Evolutionary conservation across 1,139 yeast genomes (phyloP).

Genomic region (Kodamaea plutei): DNA sequence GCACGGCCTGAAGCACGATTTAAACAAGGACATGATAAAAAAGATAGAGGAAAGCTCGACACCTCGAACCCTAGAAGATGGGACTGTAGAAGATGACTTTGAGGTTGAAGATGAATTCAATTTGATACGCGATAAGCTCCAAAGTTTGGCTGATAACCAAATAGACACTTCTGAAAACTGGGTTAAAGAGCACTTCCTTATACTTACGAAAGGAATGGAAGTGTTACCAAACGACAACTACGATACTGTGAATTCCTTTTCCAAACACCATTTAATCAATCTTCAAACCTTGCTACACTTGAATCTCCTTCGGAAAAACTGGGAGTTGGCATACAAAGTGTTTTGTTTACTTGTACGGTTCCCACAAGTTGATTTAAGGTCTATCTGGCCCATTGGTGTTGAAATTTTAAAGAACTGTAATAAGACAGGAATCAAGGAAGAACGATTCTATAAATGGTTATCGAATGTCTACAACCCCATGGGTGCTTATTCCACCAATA

Average conservation of each 20-base stretch:
- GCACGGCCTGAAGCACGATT: slow-evolving; percentile 24
- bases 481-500: not conserved
- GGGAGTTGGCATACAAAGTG: slow-evolving; percentile 52
- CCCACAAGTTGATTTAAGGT: slow-evolving; percentile 47
- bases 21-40: too few species aligned
- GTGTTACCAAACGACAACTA: slow-evolving; percentile 19
- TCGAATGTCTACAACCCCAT: slow-evolving; percentile 21
- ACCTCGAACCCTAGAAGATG: too few species aligned
- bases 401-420: slow-evolving; percentile 25
- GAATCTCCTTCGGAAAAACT: slow-evolving; percentile 42
- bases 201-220: slow-evolving; percentile 30
- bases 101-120: too few species aligned
- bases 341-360: slow-evolving; percentile 47
- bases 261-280: slow-evolving; percentile 28
- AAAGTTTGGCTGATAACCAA: slow-evolving; percentile 7
- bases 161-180: slow-evolving; percentile 21
- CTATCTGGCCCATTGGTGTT: slow-evolving; percentile 59
- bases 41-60: too few species aligned
- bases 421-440: slow-evolving; percentile 16
- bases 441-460: slow-evolving; percentile 34
- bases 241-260: slow-evolving; percentile 8
- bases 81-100: too few species aligned
- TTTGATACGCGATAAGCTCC: too few species aligned
- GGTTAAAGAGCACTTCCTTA: slow-evolving; percentile 21
- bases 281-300: slow-evolving; percentile 32